phyloP scores from a whole-genome alignment of 371 early-diverging fungal species.

The Capniomyces stellatus region DNA sequence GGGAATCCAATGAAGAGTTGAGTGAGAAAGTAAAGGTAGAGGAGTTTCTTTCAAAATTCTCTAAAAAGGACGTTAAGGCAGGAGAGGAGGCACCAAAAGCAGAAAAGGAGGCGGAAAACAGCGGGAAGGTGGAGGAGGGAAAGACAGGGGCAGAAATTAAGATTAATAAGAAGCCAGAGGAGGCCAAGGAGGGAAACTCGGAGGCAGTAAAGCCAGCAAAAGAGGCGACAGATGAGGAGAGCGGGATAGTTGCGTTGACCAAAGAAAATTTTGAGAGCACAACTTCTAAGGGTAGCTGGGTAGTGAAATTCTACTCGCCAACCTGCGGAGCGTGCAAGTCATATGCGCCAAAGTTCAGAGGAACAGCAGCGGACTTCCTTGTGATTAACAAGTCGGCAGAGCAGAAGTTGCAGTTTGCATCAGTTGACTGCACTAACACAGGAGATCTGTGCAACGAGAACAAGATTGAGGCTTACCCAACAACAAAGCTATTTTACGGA shows the following conservation, averaged over 20 bases:
- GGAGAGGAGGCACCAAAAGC: too few species aligned
- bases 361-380: constrained; percentile 7
- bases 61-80: too few species aligned
- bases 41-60: too few species aligned
- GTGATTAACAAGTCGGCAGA: constrained; percentile 24
- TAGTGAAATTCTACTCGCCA: constrained; percentile 15
- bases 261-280: background rate
- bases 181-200: too few species aligned
- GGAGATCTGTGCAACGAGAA: constrained; percentile 41
- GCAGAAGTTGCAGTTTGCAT: constrained; percentile 56
- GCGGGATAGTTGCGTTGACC: background rate
- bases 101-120: too few species aligned
- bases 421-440: constrained; percentile 49
- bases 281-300: constrained; percentile 7
- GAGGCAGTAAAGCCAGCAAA: too few species aligned
- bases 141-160: too few species aligned
- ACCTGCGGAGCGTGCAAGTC: constrained; percentile 13
- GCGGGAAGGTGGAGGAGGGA: too few species aligned
- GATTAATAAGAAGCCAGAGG: too few species aligned
- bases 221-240: too few species aligned
- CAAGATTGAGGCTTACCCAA: constrained; percentile 31
- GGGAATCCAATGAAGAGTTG: too few species aligned
- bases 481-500: constrained; percentile 5
- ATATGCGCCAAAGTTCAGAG: constrained; percentile 21
- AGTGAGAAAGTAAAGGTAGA: too few species aligned